These are phyloP conservation scores for Cladosporium sp. DNA, from an alignment of 2,329 filamentous ascomycete species.

Conservation along the genomic window DNA sequence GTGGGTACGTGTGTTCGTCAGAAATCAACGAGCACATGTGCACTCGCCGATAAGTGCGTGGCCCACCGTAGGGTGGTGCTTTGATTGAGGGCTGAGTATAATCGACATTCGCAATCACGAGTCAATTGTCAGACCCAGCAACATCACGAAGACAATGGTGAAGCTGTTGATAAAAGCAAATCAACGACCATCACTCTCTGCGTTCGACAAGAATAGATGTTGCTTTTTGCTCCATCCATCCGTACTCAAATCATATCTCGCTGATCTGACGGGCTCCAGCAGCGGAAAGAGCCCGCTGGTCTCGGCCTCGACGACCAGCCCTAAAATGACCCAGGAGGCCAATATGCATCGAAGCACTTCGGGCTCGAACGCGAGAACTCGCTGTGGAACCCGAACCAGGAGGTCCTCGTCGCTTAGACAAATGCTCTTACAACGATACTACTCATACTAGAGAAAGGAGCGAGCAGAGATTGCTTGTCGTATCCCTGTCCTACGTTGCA, in stretches of 20 bases:
- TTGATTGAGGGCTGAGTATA: background rate
- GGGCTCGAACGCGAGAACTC: background rate
- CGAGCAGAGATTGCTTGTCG: background rate
- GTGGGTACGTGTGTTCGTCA: too few relatives aligned
- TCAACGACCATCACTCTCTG: background rate
- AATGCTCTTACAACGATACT: background rate
- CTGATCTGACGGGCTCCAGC: background rate
- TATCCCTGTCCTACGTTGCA: background rate
- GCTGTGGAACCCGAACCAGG: background rate
- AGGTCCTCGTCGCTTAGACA: background rate
- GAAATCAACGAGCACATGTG: background rate
- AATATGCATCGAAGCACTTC: background rate
- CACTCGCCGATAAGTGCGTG: background rate
- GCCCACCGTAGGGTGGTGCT: background rate
- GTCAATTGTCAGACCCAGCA: background rate
- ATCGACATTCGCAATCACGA: background rate
- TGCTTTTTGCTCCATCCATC: background rate
- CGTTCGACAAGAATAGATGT: background rate
- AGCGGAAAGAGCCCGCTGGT: background rate
- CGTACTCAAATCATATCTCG: background rate
- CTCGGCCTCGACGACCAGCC: background rate
- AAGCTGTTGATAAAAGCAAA: background rate
- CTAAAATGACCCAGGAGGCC: background rate
- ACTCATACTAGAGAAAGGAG: background rate
- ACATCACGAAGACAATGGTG: background rate